phyloP scores from a whole-genome alignment of 176 grass and related monocot species.

The Oryza rufipogon region DNA sequence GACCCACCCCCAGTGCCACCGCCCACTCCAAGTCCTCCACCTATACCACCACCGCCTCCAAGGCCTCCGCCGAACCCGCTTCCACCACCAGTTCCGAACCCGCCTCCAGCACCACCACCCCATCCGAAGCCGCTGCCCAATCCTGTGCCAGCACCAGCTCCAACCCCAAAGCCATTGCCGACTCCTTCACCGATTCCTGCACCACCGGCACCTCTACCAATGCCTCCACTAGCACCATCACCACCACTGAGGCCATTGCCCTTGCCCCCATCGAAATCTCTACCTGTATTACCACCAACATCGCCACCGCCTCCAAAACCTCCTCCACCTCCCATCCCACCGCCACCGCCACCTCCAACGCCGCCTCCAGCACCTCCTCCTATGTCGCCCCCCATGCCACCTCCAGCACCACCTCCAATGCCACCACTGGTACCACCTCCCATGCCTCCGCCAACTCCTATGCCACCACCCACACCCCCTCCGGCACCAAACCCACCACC shows the following conservation, averaged over 20 bases:
- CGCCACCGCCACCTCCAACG: background rate
- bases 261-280: background rate
- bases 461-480: background rate
- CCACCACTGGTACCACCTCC: background rate
- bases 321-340: background rate
- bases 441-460: conserved; percentile 5
- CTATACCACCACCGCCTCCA: background rate
- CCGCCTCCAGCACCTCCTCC: background rate
- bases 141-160: conserved; percentile 14
- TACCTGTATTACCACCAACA: background rate
- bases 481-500: conserved; percentile 5
- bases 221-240: background rate
- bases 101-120: background rate
- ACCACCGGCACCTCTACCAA: background rate
- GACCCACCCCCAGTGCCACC: background rate
- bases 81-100: background rate
- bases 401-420: conserved; percentile 4
- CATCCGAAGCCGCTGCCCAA: background rate
- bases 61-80: background rate
- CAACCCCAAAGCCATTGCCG: conserved; percentile 1
- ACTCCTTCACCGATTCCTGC: background rate
- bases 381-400: background rate
- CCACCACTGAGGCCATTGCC: conserved; percentile 22
- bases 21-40: background rate
- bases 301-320: background rate